Evolutionary conservation across 2,329 filamentous ascomycete species (phyloP).

Genomic region (Monilinia laxa): DNA sequence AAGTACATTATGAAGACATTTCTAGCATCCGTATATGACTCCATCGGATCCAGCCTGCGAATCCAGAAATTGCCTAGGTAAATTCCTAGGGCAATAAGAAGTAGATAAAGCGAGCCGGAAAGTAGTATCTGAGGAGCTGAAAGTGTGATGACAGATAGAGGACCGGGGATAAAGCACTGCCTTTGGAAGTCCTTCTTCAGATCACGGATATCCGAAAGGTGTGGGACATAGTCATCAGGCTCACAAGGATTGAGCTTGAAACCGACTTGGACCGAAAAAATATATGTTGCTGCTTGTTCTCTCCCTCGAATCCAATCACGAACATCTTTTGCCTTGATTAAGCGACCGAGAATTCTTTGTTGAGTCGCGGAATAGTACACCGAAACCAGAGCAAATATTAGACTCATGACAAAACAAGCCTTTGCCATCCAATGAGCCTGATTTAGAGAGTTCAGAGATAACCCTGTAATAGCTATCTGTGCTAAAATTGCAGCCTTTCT

Average conservation of each 20-base stretch:
- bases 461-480: conserved; percentile 4
- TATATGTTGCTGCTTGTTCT: not conserved
- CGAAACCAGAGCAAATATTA: not conserved
- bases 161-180: not conserved
- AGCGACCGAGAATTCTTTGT: not conserved
- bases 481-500: conserved; percentile 5
- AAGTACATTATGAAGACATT: not conserved
- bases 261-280: not conserved
- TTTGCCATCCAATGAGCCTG: conserved; percentile 4
- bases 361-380: not conserved
- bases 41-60: not conserved
- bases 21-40: not conserved
- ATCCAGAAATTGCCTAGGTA: conserved; percentile 1
- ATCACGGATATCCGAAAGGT: not conserved
- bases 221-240: not conserved
- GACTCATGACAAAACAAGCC: conserved; percentile 3
- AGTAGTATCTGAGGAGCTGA: not conserved
- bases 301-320: conserved; percentile 6
- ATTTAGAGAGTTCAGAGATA: not conserved
- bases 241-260: conserved; percentile 9
- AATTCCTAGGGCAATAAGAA: not conserved
- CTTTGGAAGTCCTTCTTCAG: not conserved
- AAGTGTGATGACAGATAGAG: not conserved
- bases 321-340: conserved; percentile 2
- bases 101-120: not conserved